Conservation (phyloP, 331 rosid genomes). For the Cydonia oblonga region DNA sequence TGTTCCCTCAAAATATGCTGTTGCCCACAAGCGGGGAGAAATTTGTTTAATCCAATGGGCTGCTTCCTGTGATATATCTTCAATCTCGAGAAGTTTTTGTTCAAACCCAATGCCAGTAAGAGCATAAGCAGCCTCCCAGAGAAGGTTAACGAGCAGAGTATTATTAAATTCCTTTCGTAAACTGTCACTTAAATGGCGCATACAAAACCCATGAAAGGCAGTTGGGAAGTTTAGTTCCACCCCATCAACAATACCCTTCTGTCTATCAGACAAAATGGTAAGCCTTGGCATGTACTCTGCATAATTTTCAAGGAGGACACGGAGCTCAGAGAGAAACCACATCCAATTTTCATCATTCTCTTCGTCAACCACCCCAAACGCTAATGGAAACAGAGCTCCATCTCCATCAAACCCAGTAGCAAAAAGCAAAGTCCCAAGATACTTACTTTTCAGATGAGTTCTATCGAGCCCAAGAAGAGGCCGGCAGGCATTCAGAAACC, state of each 20-base stretch:
- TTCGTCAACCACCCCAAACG: slow-evolving; percentile 47
- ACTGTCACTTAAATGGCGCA: slow-evolving; percentile 35
- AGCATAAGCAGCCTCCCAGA: slow-evolving; percentile 44
- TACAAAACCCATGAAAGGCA: slow-evolving; percentile 52
- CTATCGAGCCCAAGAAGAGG: slow-evolving; percentile 47
- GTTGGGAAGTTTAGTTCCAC: slow-evolving; percentile 41
- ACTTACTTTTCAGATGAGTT: slow-evolving; percentile 32
- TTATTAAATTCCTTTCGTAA: slow-evolving; percentile 35
- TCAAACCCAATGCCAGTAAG: slow-evolving; percentile 31
- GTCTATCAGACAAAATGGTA: slow-evolving; percentile 42
- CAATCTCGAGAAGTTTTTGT: slow-evolving; percentile 32
- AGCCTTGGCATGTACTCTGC: slow-evolving; percentile 47
- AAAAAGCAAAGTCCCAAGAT: slow-evolving; percentile 43
- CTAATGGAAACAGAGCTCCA: slow-evolving; percentile 43
- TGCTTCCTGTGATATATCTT: slow-evolving; percentile 35
- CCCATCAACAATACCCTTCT: slow-evolving; percentile 35
- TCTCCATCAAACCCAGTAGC: slow-evolving; percentile 52
- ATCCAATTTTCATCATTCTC: slow-evolving; percentile 42
- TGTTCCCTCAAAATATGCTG: slow-evolving; percentile 43
- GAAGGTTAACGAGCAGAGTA: slow-evolving; percentile 17
- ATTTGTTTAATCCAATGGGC: slow-evolving; percentile 39
- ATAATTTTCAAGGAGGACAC: slow-evolving; percentile 31
- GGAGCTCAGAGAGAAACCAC: slow-evolving; percentile 45
- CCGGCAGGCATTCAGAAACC: slow-evolving; percentile 51
- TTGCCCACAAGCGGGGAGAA: slow-evolving; percentile 40